Evolutionary conservation across 2,329 filamentous ascomycete genomes (phyloP), one percentile per base, ranked within the genome.

Genomic region (Colletotrichum agaves): DNA sequence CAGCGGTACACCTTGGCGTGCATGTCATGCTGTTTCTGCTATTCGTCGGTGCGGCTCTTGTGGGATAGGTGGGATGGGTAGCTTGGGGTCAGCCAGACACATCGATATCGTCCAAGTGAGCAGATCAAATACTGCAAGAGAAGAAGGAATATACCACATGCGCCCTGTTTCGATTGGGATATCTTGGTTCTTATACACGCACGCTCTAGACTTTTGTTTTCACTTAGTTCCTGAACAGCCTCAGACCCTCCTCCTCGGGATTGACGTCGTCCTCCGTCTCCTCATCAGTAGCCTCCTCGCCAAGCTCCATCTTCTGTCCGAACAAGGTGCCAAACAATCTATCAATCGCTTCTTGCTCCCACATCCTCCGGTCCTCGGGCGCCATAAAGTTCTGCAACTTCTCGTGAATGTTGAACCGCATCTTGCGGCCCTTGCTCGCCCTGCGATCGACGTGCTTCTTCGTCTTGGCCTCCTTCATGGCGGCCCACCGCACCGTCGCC

Each of bases 361-460:
- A 99, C 15, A 78, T 80, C 3, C 91, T 86, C 60, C 93, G 85
- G 76, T 97, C 92, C 77, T 98, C 93, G 0, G 94, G 90, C 11
- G 94, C 94, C 94, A 98, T 98, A 76, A 98, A 98, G 78, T 98
- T 98, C 81, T 97, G 93, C 75, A 99, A 80, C 83, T 98, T 98
- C 82, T 98, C 95, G 76, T 98, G 94, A 50, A 98, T 93, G 15
- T 93, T 96, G 80, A 95, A 99, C 43, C 93, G 87, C 86, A 99
- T 88, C 82, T 98, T 98, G 56, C 96, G 85, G 5, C 96, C 96
- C 80, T 98, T 98, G 77, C 93, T 97, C 0, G 96, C 96, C 77
- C 94, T 96, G 19, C 94, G 94, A 78, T 99, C 96, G 4, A 98
- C 92, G 33, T 90, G 87, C 76, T 93, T 92, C 80, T 92, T 91